These are phyloP conservation scores for Tulasnella sp. DNA, from an alignment of 768 basidiomycete species.

Conservation along the genomic window DNA sequence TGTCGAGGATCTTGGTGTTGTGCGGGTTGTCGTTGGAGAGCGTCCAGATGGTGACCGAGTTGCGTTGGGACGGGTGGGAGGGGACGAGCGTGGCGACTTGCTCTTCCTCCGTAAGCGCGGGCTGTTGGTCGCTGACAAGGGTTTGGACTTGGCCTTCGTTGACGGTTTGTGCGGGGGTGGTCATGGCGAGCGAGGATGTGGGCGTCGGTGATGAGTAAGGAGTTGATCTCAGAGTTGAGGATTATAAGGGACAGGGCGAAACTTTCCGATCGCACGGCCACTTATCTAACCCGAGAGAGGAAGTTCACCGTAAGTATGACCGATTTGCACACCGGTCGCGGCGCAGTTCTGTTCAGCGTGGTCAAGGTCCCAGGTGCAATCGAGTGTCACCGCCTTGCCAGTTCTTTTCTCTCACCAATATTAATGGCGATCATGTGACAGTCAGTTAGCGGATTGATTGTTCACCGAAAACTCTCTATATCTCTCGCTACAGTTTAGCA, in stretches of 20 bases:
- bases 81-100: conserved; percentile 1
- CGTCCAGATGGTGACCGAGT: background rate
- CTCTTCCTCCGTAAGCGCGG: background rate
- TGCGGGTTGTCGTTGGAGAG: conserved; percentile 8
- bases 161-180: background rate
- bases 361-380: background rate
- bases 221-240: background rate
- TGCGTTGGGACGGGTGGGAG: background rate
- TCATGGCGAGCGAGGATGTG: background rate
- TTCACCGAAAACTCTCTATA: background rate
- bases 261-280: background rate
- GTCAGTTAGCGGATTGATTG: background rate
- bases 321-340: background rate
- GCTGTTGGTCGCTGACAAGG: background rate
- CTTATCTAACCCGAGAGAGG: background rate
- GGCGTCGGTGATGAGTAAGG: background rate
- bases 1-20: conserved; percentile 6
- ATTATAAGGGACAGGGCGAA: background rate
- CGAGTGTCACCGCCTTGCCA: background rate
- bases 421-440: background rate
- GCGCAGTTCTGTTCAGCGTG: background rate
- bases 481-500: background rate
- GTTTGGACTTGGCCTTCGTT: background rate
- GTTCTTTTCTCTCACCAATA: too few species aligned
- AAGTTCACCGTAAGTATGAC: background rate